Evolutionary conservation across 139 green algal species (phyloP).

Genomic region (Tetraselmis chui): DNA sequence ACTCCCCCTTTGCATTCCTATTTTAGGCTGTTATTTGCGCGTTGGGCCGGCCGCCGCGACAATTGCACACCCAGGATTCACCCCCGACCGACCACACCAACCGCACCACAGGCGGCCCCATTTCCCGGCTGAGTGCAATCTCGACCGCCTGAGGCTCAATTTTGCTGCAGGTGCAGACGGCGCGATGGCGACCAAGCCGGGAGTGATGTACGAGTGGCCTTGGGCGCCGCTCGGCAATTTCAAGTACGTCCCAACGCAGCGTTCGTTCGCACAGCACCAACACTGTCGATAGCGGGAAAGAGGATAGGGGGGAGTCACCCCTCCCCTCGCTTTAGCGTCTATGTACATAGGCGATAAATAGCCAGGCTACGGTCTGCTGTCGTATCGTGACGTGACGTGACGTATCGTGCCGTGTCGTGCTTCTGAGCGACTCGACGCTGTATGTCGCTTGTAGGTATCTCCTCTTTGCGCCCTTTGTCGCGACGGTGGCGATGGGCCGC

Average conservation of each 20-base stretch:
- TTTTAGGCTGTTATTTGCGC: no score
- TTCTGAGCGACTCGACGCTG: background rate
- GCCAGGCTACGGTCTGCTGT: background rate
- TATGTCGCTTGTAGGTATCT: constrained; percentile 13
- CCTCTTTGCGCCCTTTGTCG: constrained; percentile 26
- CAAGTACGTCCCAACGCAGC: constrained; percentile 12
- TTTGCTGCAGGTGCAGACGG: no score
- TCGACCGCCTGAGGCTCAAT: no score
- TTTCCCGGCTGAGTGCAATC: no score
- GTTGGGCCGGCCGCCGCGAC: no score
- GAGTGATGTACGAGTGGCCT: constrained; percentile 28
- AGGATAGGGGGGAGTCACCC: no score
- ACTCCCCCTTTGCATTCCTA: no score
- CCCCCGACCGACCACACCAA: no score
- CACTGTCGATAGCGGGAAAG: no score
- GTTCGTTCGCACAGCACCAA: background rate
- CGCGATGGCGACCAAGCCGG: constrained; percentile 32
- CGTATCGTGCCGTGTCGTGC: background rate
- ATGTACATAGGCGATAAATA: background rate
- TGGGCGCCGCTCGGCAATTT: constrained; percentile 26
- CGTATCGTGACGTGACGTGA: background rate
- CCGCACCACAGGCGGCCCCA: no score
- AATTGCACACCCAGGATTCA: no score
- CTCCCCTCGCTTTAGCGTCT: background rate
- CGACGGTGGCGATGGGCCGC: constrained; percentile 1